Base-by-base conservation (phyloP, 108 stramenopile genomes). In the Conticribra guillardii region DNA sequence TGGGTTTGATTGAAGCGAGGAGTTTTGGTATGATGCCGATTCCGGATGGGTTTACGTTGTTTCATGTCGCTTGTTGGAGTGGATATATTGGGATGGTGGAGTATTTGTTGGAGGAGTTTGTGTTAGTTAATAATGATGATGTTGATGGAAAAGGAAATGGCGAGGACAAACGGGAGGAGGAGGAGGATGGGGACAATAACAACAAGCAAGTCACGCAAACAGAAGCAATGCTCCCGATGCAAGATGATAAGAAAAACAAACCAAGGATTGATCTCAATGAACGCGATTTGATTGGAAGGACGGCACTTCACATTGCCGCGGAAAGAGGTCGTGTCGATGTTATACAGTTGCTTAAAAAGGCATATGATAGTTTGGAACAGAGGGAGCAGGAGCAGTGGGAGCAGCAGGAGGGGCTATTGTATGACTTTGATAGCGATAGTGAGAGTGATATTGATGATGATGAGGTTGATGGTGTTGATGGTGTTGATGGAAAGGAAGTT, bases 221-320 rank as follows among this genome's bases (percentile, higher is more conserved):
- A n/a, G n/a, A n/a, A n/a, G n/a, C n/a, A n/a, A n/a, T n/a, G n/a
- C n/a, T n/a, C n/a, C n/a, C n/a, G n/a, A n/a, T n/a, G n/a, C n/a
- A n/a, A n/a, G n/a, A n/a, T n/a, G n/a, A n/a, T n/a, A n/a, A n/a
- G n/a, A n/a, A n/a, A n/a, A n/a, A n/a, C n/a, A 28, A 31, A 55
- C 22, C 26, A 7, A 54, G 7, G 32, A 28, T 82, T 28, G 73
- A 75, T 53, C 44, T 83, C 27, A 58, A 75, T 70, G 76, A 53
- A 17, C 41, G 74, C 16, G 89, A 94, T 66, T 57, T 85, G 23
- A 75, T 72, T 24, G 96, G 96, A 1, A 74, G 76, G 21, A 93
- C 96, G 49, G 83, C 93, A n/a, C 69, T 94, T n/a, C 93, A 93
- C 64, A 76, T 92, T 71, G 89, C 89, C 8, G 87, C 90, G 2